Evolutionary conservation across 768 basidiomycete species (phyloP).

Genomic region (Boletus huronensis): DNA sequence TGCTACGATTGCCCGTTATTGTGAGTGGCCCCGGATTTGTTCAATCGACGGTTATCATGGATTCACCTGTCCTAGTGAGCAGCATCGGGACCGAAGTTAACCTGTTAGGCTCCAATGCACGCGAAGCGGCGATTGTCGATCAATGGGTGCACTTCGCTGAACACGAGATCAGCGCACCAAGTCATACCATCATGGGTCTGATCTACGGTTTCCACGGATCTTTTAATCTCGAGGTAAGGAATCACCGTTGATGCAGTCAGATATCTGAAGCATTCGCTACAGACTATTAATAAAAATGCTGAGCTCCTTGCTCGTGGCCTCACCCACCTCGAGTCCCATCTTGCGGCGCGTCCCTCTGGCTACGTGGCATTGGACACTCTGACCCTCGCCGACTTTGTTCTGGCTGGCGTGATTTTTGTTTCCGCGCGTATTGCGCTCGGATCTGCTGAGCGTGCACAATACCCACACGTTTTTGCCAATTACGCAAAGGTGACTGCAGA

Average conservation of each 20-base stretch:
- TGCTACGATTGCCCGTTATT: conserved; percentile 19
- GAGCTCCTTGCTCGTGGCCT: conserved; percentile 4
- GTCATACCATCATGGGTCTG: not conserved
- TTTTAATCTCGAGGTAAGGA: conserved; percentile 8
- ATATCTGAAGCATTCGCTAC: too few species aligned
- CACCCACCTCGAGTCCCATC: conserved; percentile 14
- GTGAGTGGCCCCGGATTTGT: conserved; percentile 3
- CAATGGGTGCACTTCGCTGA: conserved; percentile 17
- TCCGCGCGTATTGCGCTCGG: conserved; percentile 7
- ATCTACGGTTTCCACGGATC: conserved; percentile 2
- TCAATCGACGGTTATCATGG: not conserved
- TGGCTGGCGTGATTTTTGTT: conserved; percentile 6
- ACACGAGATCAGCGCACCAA: conserved; percentile 5
- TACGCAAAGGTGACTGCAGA: conserved; percentile 19
- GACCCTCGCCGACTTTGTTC: conserved; percentile 20
- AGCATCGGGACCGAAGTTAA: conserved; percentile 9
- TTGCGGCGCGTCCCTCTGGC: conserved; percentile 6
- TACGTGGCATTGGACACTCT: conserved; percentile 12
- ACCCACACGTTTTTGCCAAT: conserved; percentile 15
- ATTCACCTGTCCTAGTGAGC: conserved; percentile 6
- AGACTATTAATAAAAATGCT: not conserved
- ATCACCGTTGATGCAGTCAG: too few species aligned
- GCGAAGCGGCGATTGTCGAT: conserved; percentile 10
- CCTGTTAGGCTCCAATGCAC: conserved; percentile 9
- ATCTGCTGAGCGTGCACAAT: conserved; percentile 12